Conservation (phyloP, 208 protist genomes). For the Crithidia fasciculata region DNA sequence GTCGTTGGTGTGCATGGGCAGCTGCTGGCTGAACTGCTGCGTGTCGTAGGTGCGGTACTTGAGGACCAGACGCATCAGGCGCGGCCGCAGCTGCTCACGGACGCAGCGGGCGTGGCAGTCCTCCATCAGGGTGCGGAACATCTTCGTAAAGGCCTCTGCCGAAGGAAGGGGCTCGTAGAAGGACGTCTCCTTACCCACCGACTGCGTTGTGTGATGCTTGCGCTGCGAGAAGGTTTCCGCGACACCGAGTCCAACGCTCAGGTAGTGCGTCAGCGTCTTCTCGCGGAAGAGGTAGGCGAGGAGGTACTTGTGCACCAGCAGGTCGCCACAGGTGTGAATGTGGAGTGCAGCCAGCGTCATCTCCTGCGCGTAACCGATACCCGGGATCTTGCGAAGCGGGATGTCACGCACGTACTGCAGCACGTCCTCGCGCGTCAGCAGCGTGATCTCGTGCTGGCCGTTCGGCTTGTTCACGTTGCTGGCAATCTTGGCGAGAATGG, state of each 20-base stretch:
- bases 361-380: constrained; percentile 85
- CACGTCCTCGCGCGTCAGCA: constrained; percentile 80
- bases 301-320: constrained; percentile 75
- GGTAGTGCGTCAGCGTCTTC: constrained; percentile 83
- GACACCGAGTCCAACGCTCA: constrained; percentile 76
- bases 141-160: constrained; percentile 52
- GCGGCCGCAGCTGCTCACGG: constrained; percentile 50
- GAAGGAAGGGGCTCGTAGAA: constrained; percentile 67
- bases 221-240: constrained; percentile 57
- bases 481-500: constrained; percentile 90
- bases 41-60: constrained; percentile 80
- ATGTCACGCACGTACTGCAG: constrained; percentile 79
- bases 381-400: constrained; percentile 78
- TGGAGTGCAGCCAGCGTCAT: constrained; percentile 67
- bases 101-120: constrained; percentile 64
- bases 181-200: constrained; percentile 79
- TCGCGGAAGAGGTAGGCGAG: constrained; percentile 76
- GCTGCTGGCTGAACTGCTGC: constrained; percentile 62
- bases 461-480: constrained; percentile 96
- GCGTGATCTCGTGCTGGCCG: constrained; percentile 89
- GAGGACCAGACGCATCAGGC: constrained; percentile 61
- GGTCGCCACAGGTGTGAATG: constrained; percentile 76
- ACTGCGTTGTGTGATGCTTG: constrained; percentile 58
- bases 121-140: constrained; percentile 59
- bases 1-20: constrained; percentile 71